Evolutionary conservation across 108 stramenopile genomes (phyloP).

Genomic region (Nitzschia sp.): DNA sequence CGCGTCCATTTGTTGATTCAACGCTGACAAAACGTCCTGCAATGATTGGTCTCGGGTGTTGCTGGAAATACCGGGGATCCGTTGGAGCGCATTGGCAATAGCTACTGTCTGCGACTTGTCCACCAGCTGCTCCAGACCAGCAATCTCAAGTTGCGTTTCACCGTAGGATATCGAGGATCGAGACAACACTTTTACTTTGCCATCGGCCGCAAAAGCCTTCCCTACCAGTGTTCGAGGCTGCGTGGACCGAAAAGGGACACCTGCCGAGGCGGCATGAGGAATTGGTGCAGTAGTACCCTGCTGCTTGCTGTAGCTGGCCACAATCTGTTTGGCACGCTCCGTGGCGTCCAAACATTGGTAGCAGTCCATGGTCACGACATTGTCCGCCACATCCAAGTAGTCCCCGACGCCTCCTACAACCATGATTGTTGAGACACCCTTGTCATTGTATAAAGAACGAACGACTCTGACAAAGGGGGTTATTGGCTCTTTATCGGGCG

Average conservation of each 20-base stretch:
- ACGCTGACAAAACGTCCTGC: slow-evolving; percentile 43
- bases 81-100: slow-evolving; percentile 64
- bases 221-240: slow-evolving; percentile 48
- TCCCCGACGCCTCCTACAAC: slow-evolving; percentile 95
- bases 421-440: slow-evolving; percentile 83
- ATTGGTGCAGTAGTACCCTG: slow-evolving; percentile 7
- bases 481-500: slow-evolving; percentile 93
- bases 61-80: slow-evolving; percentile 42
- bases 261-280: slow-evolving; percentile 26
- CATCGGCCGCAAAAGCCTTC: slow-evolving; percentile 56
- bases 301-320: slow-evolving; percentile 20
- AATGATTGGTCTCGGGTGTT: slow-evolving; percentile 8
- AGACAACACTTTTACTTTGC: slow-evolving; percentile 62
- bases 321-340: slow-evolving; percentile 79
- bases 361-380: slow-evolving; percentile 89
- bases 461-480: slow-evolving; percentile 92
- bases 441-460: slow-evolving; percentile 73
- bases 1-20: slow-evolving; percentile 49
- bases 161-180: slow-evolving; percentile 65
- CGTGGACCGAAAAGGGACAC: slow-evolving; percentile 47
- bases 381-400: slow-evolving; percentile 93
- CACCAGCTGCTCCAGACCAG: slow-evolving; percentile 79
- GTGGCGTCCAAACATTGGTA: slow-evolving; percentile 87
- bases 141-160: slow-evolving; percentile 74
- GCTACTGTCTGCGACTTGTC: slow-evolving; percentile 72